Evolutionary conservation across 139 green algal species (phyloP).

Genomic region (Chlamydomonas sphaeroides): DNA sequence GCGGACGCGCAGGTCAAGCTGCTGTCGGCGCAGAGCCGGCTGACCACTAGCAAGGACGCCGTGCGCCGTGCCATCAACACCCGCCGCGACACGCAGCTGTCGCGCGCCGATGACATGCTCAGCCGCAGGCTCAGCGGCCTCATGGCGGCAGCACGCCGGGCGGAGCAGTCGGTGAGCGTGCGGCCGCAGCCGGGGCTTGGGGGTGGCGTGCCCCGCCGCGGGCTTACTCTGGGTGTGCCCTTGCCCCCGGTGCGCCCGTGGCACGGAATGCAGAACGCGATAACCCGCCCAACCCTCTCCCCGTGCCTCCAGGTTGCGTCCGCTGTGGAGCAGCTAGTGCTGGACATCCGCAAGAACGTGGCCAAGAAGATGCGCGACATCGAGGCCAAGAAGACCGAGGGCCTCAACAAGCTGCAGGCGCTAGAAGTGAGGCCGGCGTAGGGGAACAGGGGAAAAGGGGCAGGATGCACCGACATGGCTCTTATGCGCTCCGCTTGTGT

Average conservation of each 20-base stretch:
- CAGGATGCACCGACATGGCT: too few relatives aligned
- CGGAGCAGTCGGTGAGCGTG: slow-evolving; percentile 4
- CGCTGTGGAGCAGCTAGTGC: too few relatives aligned
- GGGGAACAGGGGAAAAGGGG: too few relatives aligned
- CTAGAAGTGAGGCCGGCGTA: too few relatives aligned
- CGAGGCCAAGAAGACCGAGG: neutral
- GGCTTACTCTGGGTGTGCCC: too few relatives aligned
- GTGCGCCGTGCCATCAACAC: slow-evolving; percentile 3
- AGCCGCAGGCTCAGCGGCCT: neutral
- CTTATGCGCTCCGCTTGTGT: too few relatives aligned
- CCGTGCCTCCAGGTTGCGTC: too few relatives aligned
- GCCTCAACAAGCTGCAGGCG: neutral
- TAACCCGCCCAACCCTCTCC: too few relatives aligned
- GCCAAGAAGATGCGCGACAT: neutral
- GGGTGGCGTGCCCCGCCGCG: neutral
- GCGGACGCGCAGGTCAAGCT: slow-evolving; percentile 13
- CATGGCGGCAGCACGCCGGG: neutral
- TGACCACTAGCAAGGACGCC: neutral
- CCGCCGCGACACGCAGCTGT: neutral
- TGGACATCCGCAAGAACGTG: slow-evolving; percentile 8
- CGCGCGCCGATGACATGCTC: slow-evolving; percentile 3
- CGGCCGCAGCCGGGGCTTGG: neutral
- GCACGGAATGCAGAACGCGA: too few relatives aligned
- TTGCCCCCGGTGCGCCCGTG: too few relatives aligned
- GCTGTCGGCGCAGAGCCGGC: slow-evolving; percentile 4